phyloP scores from a whole-genome alignment of 2,329 filamentous ascomycete genomes.

The Tympanopsis confertula region DNA sequence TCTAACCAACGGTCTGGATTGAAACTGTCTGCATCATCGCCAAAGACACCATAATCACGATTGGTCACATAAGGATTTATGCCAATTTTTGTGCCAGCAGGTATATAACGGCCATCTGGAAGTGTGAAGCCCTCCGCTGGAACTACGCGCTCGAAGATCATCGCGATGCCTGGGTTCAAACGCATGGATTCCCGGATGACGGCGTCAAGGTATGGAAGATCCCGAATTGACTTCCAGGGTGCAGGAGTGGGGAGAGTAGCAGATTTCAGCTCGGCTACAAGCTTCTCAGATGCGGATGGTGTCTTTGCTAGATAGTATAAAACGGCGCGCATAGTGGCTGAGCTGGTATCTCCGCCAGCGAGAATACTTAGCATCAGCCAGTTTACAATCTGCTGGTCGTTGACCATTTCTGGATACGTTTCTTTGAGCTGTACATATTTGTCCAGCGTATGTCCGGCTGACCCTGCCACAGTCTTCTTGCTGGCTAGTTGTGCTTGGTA shows the following conservation, averaged over 20 bases:
- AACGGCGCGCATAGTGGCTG: slow-evolving; percentile 16
- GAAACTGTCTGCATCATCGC: slow-evolving; percentile 27
- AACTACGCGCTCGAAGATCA: slow-evolving; percentile 31
- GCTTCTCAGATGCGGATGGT: slow-evolving; percentile 10
- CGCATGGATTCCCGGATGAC: slow-evolving; percentile 34
- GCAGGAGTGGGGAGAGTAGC: slow-evolving; percentile 12
- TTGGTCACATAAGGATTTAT: slow-evolving; percentile 22
- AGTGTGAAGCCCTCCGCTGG: slow-evolving; percentile 21
- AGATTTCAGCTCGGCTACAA: slow-evolving; percentile 21
- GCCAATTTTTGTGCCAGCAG: slow-evolving; percentile 18
- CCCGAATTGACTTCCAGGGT: slow-evolving; percentile 9
- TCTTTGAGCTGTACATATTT: no score
- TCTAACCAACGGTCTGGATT: slow-evolving; percentile 21
- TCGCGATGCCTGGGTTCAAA: slow-evolving; percentile 27
- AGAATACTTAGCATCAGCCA: slow-evolving; percentile 21
- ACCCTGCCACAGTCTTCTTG: no score
- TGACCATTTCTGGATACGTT: slow-evolving; percentile 16
- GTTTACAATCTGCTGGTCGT: slow-evolving; percentile 20
- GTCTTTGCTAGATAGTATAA: slow-evolving; percentile 22
- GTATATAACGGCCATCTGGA: slow-evolving; percentile 15
- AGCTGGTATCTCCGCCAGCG: slow-evolving; percentile 21
- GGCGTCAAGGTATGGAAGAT: slow-evolving; percentile 22
- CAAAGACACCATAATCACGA: slow-evolving; percentile 22
- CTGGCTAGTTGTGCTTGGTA: no score
- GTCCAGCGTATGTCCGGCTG: no score